Conservation (phyloP, 208 protist species). For the Angomonas deanei region DNA sequence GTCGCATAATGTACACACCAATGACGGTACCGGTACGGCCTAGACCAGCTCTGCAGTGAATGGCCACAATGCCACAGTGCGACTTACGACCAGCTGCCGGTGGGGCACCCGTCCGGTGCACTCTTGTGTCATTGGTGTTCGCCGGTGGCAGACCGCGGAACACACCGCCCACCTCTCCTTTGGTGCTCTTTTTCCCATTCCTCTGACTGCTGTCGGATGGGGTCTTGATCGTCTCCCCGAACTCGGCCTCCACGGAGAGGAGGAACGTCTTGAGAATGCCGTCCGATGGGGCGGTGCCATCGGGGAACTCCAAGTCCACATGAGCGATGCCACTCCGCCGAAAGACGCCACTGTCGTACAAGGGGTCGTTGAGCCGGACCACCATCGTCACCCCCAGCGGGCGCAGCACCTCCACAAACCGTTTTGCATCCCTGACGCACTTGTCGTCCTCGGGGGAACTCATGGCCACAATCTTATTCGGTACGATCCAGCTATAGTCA, state of each 20-base stretch:
- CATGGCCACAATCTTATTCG: conserved; percentile 91
- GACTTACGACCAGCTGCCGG: background rate
- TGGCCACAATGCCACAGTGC: conserved; percentile 56
- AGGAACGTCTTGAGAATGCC: conserved; percentile 88
- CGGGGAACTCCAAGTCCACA: conserved; percentile 90
- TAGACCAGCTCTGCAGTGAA: conserved; percentile 96
- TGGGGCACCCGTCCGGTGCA: background rate
- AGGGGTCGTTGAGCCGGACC: conserved; percentile 91
- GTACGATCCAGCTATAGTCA: conserved; percentile 95
- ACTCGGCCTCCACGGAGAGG: conserved; percentile 60
- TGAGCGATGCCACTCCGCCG: conserved; percentile 86
- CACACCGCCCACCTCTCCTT: conserved; percentile 15
- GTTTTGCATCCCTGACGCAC: conserved; percentile 15
- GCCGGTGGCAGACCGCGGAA: conserved; percentile 37
- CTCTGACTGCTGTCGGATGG: background rate
- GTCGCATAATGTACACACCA: conserved; percentile 88
- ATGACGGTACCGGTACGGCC: conserved; percentile 95
- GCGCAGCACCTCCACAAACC: conserved; percentile 64
- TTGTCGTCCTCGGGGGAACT: conserved; percentile 52
- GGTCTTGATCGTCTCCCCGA: conserved; percentile 13
- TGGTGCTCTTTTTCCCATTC: background rate
- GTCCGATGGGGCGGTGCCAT: conserved; percentile 88
- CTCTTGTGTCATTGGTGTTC: conserved; percentile 5
- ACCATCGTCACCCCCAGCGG: conserved; percentile 81
- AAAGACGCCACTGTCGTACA: conserved; percentile 88